These are phyloP conservation scores for Bolboschoenoplectus hybrid DNA, from an alignment of 202 grass and related monocot genomes.

Conservation along the genomic window DNA sequence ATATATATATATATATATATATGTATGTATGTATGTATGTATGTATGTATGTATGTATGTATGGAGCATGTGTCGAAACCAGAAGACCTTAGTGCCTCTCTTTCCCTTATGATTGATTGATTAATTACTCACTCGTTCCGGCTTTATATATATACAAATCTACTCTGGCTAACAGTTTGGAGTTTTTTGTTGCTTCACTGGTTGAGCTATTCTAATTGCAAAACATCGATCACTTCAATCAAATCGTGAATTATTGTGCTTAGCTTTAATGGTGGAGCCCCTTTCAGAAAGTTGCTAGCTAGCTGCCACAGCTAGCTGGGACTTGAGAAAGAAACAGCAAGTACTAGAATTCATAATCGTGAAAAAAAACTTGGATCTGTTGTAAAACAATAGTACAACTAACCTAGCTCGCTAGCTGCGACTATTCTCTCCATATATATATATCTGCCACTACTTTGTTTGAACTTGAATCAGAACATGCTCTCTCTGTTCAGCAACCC, in stretches of 20 bases:
- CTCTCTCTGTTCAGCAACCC: too few relatives aligned
- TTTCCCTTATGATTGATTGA: background rate
- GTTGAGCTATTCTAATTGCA: background rate
- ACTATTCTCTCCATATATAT: too few relatives aligned
- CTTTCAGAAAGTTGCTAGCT: background rate
- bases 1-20: too few relatives aligned
- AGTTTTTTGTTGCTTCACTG: background rate
- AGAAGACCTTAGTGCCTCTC: too few relatives aligned
- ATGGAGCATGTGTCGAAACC: background rate
- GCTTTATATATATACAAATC: background rate
- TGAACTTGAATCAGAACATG: too few relatives aligned
- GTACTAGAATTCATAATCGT: too few relatives aligned
- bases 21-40: too few relatives aligned
- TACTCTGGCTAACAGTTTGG: background rate
- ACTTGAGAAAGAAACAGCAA: background rate
- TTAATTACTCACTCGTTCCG: background rate
- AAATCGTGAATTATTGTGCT: background rate
- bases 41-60: too few relatives aligned
- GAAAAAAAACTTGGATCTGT: too few relatives aligned
- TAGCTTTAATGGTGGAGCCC: background rate
- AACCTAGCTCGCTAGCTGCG: too few relatives aligned
- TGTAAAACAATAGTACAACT: too few relatives aligned
- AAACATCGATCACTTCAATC: background rate
- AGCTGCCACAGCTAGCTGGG: background rate
- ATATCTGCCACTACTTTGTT: too few relatives aligned